Conservation (phyloP, 1,284 basidiomycete genomes). For the Flammula alnicola region DNA sequence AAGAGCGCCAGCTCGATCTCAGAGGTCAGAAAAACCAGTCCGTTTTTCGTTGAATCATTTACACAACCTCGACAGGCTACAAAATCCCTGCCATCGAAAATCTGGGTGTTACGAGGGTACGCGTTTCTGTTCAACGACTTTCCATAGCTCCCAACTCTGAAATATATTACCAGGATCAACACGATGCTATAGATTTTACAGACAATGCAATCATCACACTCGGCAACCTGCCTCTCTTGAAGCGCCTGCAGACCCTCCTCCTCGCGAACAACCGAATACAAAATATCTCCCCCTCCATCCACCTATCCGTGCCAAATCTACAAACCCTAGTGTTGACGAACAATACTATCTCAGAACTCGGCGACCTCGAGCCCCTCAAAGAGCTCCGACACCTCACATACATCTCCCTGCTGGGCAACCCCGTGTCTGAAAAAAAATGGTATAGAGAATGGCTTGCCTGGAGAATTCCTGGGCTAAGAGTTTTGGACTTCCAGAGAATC, state of each 20-base stretch:
- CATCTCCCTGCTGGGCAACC: constrained; percentile 88
- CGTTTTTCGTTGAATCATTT: constrained; percentile 24
- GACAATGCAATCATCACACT: constrained; percentile 93
- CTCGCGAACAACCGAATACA: constrained; percentile 90
- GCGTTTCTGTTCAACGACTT: constrained; percentile 31
- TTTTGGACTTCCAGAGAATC: constrained; percentile 96
- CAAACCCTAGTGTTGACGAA: constrained; percentile 81
- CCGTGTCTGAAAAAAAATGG: constrained; percentile 91
- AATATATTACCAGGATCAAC: constrained; percentile 69
- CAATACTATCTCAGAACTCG: constrained; percentile 76
- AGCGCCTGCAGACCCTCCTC: constrained; percentile 79
- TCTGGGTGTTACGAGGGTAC: constrained; percentile 93
- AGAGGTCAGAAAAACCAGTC: constrained; percentile 67
- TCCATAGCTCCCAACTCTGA: constrained; percentile 20
- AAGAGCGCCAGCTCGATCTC: constrained; percentile 94
- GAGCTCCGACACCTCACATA: constrained; percentile 82
- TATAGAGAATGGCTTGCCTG: constrained; percentile 95
- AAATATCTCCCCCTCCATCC: constrained; percentile 79
- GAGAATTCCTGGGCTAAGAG: constrained; percentile 84
- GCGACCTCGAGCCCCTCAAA: constrained; percentile 86
- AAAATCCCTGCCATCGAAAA: constrained; percentile 99
- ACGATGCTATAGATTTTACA: constrained; percentile 94
- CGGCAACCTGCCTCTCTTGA: constrained; percentile 84
- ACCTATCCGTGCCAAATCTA: constrained; percentile 85
- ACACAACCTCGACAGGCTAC: constrained; percentile 66